Base-by-base conservation (phyloP, 495 filamentous ascomycete species). In the Neurospora sp. region DNA sequence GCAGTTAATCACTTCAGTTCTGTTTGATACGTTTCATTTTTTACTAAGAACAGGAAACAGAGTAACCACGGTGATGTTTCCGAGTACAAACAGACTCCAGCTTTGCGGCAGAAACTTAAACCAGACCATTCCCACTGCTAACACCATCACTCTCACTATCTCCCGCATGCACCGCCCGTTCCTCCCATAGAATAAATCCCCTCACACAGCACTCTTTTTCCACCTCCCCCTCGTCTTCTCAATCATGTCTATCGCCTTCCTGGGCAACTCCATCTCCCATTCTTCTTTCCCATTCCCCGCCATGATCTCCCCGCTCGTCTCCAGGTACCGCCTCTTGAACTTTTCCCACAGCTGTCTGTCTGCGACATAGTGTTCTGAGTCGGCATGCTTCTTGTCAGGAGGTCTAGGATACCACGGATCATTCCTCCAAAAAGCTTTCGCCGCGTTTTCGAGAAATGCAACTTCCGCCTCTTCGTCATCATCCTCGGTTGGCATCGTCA, bases 401-500 rank as follows among this genome's bases (percentile, higher is more conserved):
- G 81, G 82, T 10, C 81, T 79, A 48, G 84, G 83, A 72, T 76
- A 84, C 27, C 73, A 86, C 4, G 84, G 83, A 72, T 86, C 84
- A 70, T 86, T 85, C 31, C 74, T 73, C 69, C 70, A 78, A 69
- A 84, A 85, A 0, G 79, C 79, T 16, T 41, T 70, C 0, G 80
- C 80, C 4, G 82, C 84, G 39, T 82, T 77, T 40, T 75, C 11
- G 1, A 84, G 16, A 16, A 5, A 0, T 42, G 14, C 41, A 5
- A 42, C 41, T 18, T 42, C 41, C 1, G 41, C 41, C 16, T 4
- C 4, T 4, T 48, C 44, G 44, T 5, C 9, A 48, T 42, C 75
- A 0, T 83, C 82, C 2, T 75, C 66, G 14, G 69, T 70, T 20
- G 84, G 79, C 78, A 84, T 77, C 0, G 75, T 40, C 39, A 86